These are phyloP conservation scores for Pseudohalonectria lignicola DNA, from an alignment of 2,329 filamentous ascomycete genomes.

Conservation along the genomic window DNA sequence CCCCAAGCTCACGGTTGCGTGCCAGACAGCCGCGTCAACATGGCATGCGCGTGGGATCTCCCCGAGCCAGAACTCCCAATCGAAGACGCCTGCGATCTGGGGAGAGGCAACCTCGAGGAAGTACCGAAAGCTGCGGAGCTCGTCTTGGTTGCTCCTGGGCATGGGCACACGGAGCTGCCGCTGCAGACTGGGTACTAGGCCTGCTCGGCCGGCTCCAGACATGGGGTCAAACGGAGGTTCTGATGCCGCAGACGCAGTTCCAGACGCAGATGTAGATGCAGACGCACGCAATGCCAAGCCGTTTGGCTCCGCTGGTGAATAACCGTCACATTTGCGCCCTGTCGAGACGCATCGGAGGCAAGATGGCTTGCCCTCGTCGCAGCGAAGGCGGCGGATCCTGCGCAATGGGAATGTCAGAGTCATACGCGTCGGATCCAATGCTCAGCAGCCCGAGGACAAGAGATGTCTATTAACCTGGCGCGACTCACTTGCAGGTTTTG, in stretches of 20 bases:
- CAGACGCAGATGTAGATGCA: too few species aligned
- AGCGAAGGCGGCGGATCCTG: slow-evolving; percentile 7
- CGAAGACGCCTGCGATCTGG: slow-evolving; percentile 8
- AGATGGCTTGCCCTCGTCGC: slow-evolving; percentile 8
- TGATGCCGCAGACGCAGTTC: too few species aligned
- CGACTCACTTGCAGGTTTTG: slow-evolving; percentile 9
- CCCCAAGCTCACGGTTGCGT: slow-evolving; percentile 11
- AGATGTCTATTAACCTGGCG: too few species aligned
- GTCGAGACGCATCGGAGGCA: slow-evolving; percentile 8
- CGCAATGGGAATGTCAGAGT: too few species aligned
- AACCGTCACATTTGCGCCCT: slow-evolving; percentile 8
- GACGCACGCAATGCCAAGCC: too few species aligned
- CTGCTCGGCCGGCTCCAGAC: background rate
- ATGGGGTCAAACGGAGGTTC: too few species aligned
- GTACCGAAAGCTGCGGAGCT: slow-evolving; percentile 8
- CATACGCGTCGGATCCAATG: too few species aligned
- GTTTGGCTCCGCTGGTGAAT: too few species aligned
- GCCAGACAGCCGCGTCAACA: slow-evolving; percentile 10
- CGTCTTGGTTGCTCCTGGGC: slow-evolving; percentile 1
- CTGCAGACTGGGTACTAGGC: background rate
- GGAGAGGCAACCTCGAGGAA: slow-evolving; percentile 9
- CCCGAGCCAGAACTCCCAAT: slow-evolving; percentile 10
- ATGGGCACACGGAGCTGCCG: background rate
- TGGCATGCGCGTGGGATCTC: slow-evolving; percentile 8
- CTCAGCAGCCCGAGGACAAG: too few species aligned